These are phyloP conservation scores for Abelmoschus esculentus DNA, from an alignment of 345 rosid genomes.

Conservation along the genomic window DNA sequence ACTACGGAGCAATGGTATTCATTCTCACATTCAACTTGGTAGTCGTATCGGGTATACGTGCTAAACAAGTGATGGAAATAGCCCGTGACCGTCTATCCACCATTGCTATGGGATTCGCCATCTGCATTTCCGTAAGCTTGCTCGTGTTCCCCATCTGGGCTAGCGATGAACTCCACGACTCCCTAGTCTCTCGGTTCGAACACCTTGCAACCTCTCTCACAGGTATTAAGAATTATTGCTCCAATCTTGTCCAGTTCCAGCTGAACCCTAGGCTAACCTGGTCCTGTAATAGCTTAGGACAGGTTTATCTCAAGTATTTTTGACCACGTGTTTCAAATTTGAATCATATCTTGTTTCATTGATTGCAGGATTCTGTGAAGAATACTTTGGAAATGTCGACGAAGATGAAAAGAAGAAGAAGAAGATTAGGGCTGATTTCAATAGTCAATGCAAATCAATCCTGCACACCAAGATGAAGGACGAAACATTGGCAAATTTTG, in stretches of 20 bases:
- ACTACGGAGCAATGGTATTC: slow-evolving; percentile 69
- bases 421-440: slow-evolving; percentile 15
- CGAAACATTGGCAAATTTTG: slow-evolving; percentile 64
- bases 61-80: slow-evolving; percentile 35
- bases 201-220: slow-evolving; percentile 52
- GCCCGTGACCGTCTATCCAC: slow-evolving; percentile 64
- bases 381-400: slow-evolving; percentile 21
- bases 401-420: slow-evolving; percentile 27
- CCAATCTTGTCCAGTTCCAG: background rate
- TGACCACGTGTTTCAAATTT: too few species aligned
- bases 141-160: slow-evolving; percentile 79
- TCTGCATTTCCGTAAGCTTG: slow-evolving; percentile 52
- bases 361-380: slow-evolving; percentile 38
- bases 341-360: background rate
- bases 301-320: too few species aligned
- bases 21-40: slow-evolving; percentile 78
- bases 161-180: slow-evolving; percentile 73
- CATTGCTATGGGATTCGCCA: slow-evolving; percentile 54
- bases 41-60: slow-evolving; percentile 60
- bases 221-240: slow-evolving; percentile 28
- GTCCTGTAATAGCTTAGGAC: background rate
- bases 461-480: slow-evolving; percentile 53
- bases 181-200: slow-evolving; percentile 45
- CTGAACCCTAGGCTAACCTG: background rate
- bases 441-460: slow-evolving; percentile 31